Percentiles rank a stretch among this genome's conserved stretches.
phyloP scores from a whole-genome alignment of 208 protist species.

The Angomonas deanei region DNA sequence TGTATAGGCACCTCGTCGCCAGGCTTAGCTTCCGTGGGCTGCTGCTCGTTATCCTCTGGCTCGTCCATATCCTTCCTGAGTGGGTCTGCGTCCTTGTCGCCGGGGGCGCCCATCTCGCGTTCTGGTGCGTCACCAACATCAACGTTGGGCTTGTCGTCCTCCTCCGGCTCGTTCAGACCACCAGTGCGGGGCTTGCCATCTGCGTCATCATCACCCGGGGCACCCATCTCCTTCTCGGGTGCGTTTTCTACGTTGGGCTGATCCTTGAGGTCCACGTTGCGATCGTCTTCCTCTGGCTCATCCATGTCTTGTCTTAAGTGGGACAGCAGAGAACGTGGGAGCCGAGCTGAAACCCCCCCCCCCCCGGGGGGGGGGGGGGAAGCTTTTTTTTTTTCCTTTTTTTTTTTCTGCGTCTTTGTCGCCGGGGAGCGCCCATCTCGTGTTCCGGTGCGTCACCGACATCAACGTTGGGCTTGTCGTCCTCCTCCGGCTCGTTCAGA shows the following conservation, averaged over 20 bases:
- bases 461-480: too few species aligned
- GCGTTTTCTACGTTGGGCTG: too few species aligned
- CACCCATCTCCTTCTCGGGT: not conserved
- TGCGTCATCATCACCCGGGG: constrained; percentile 6
- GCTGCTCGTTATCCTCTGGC: not conserved
- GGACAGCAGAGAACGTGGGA: too few species aligned
- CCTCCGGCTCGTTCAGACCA: constrained; percentile 2
- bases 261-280: constrained; percentile 1
- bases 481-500: too few species aligned
- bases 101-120: not conserved
- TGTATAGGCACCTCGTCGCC: not conserved
- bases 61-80: not conserved
- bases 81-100: not conserved
- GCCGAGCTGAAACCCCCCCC: too few species aligned
- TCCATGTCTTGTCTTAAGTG: too few species aligned
- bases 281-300: not conserved
- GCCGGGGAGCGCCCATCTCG: too few species aligned
- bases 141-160: not conserved
- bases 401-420: too few species aligned
- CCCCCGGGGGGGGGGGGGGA: too few species aligned
- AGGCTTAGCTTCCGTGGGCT: not conserved
- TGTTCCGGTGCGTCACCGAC: too few species aligned
- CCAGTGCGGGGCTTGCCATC: not conserved
- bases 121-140: not conserved
- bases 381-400: too few species aligned